Percentiles rank a stretch among this genome's conserved stretches.
These are phyloP conservation scores for Cystobasidiaceae sp. DNA, from an alignment of 1,284 basidiomycete species.

Conservation along the genomic window DNA sequence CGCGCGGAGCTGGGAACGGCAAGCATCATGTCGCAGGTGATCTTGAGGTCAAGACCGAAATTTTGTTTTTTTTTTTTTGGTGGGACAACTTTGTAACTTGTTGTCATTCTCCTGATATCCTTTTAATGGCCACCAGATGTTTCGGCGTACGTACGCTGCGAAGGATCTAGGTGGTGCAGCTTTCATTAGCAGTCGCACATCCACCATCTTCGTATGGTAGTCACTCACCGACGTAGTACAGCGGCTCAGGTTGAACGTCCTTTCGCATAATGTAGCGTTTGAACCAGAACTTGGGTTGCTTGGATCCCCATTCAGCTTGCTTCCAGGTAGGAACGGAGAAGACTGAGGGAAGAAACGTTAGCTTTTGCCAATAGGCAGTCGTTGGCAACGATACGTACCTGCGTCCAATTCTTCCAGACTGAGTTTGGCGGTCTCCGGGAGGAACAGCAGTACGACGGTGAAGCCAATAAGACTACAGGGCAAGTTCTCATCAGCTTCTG, in stretches of 20 bases:
- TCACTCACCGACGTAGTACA: slow-evolving; percentile 17
- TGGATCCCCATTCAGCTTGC: slow-evolving; percentile 16
- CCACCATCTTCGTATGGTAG: background rate
- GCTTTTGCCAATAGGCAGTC: slow-evolving; percentile 54
- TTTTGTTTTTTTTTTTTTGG: no score
- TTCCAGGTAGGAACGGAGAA: slow-evolving; percentile 28
- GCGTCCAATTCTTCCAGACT: slow-evolving; percentile 62
- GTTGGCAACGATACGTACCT: background rate
- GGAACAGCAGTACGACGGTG: slow-evolving; percentile 46
- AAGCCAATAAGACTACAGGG: slow-evolving; percentile 52
- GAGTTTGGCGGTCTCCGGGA: slow-evolving; percentile 44
- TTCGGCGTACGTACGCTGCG: slow-evolving; percentile 25
- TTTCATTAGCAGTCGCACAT: background rate
- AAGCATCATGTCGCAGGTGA: no score
- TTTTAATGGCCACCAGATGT: slow-evolving; percentile 16
- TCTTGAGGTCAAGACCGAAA: no score
- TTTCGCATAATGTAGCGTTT: slow-evolving; percentile 23
- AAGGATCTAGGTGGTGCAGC: background rate
- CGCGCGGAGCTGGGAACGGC: no score
- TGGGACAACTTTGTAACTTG: no score
- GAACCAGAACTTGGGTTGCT: slow-evolving; percentile 21
- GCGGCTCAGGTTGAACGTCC: slow-evolving; percentile 16
- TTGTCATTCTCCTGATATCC: no score
- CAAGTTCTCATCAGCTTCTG: slow-evolving; percentile 15
- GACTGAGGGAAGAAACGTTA: background rate